A percentile compares a stretch with the other conserved stretches of the same genome.
Evolutionary conservation across 1,284 basidiomycete species (phyloP).

Genomic region (Trichosporon asahii): DNA sequence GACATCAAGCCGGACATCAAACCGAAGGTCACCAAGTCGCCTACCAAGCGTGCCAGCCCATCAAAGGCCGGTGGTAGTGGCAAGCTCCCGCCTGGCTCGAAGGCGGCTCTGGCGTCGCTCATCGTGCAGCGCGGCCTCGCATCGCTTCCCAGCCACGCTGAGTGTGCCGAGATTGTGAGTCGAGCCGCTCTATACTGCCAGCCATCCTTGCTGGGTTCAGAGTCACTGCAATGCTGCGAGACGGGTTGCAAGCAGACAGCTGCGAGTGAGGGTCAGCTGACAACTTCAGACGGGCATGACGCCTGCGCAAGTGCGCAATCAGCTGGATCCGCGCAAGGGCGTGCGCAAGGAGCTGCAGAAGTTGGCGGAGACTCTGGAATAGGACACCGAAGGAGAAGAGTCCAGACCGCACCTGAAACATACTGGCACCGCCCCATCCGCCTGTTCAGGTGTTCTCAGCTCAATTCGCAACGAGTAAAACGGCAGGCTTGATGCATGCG

Average conservation of each 20-base stretch:
- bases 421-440: background rate
- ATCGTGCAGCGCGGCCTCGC: constrained; percentile 3
- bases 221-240: too few species aligned
- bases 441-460: too few species aligned
- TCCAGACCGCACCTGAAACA: background rate
- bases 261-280: background rate
- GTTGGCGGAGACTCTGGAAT: background rate
- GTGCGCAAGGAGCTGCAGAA: background rate
- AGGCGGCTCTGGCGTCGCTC: background rate
- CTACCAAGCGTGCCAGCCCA: background rate
- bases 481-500: too few species aligned
- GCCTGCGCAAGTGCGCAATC: background rate
- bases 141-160: background rate
- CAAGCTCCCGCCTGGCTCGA: background rate
- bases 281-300: background rate
- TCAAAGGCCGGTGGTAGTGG: background rate
- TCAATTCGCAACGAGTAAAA: too few species aligned
- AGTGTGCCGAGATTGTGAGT: background rate
- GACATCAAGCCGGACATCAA: background rate
- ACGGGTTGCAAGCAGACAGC: too few species aligned
- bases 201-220: too few species aligned
- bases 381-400: background rate
- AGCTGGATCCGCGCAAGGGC: constrained; percentile 2
- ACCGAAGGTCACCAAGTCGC: background rate
- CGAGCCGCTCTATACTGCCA: too few species aligned